phyloP scores from a whole-genome alignment of 495 filamentous ascomycete genomes.

The Podospora pseudopauciseta region DNA sequence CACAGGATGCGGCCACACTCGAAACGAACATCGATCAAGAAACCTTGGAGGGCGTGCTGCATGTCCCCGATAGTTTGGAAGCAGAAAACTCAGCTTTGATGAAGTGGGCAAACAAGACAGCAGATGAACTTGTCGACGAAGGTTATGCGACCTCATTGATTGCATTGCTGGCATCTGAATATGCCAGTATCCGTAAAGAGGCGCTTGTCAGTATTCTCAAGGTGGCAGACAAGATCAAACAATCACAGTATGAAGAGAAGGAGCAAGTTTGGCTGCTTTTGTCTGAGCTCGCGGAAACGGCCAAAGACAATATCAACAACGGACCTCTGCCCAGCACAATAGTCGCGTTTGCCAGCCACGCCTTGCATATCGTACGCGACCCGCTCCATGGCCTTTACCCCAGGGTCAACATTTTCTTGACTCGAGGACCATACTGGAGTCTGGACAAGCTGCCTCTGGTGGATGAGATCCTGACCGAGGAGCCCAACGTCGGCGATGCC shows the following conservation, averaged over 20 bases:
- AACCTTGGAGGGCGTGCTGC: slow-evolving; percentile 33
- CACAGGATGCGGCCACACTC: background rate
- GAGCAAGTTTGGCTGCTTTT: slow-evolving; percentile 70
- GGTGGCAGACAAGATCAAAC: slow-evolving; percentile 62
- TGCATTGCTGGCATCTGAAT: slow-evolving; percentile 68
- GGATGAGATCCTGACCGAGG: slow-evolving; percentile 63
- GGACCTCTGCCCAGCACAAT: slow-evolving; percentile 67
- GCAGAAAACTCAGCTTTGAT: slow-evolving; percentile 57
- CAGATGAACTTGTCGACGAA: slow-evolving; percentile 70
- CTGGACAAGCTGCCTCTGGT: slow-evolving; percentile 72
- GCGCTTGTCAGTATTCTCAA: slow-evolving; percentile 64
- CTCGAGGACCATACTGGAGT: slow-evolving; percentile 69
- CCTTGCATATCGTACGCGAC: slow-evolving; percentile 63
- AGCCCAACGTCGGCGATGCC: slow-evolving; percentile 68
- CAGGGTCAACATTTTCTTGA: slow-evolving; percentile 82
- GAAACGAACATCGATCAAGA: slow-evolving; percentile 14
- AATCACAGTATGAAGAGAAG: slow-evolving; percentile 70
- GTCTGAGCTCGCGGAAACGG: slow-evolving; percentile 74
- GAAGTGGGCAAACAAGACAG: slow-evolving; percentile 69
- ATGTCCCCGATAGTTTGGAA: slow-evolving; percentile 33
- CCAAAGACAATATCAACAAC: slow-evolving; percentile 48
- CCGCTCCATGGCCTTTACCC: slow-evolving; percentile 81
- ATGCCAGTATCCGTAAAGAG: slow-evolving; percentile 70
- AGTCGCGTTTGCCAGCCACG: slow-evolving; percentile 67
- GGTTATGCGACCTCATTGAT: slow-evolving; percentile 64